These are phyloP conservation scores for Epichloe uncinata DNA, from an alignment of 2,329 filamentous ascomycete species.

Conservation along the genomic window DNA sequence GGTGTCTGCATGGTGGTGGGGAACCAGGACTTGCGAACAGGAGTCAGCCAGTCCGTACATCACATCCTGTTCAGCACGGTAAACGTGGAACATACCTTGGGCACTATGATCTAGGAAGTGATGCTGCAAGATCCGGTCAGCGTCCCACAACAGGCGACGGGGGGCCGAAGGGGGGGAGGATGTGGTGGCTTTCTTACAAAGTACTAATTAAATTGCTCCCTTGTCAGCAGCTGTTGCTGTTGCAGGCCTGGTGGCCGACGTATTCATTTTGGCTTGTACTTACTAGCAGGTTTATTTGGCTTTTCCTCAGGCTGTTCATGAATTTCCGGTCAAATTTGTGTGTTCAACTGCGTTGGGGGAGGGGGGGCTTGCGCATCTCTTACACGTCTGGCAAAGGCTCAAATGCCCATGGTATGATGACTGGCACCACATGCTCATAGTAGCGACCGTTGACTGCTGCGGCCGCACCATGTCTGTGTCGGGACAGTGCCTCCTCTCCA, in stretches of 20 bases:
- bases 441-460: constrained; percentile 19
- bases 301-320: constrained; percentile 29
- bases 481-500: constrained; percentile 1
- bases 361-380: neutral
- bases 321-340: neutral
- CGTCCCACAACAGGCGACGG: neutral
- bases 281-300: constrained; percentile 65
- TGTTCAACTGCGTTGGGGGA: neutral
- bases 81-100: constrained; percentile 26
- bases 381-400: constrained; percentile 33
- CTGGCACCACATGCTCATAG: constrained; percentile 58
- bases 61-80: neutral
- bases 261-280: constrained; percentile 8
- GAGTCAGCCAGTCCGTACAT: constrained; percentile 14
- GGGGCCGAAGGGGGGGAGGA: neutral
- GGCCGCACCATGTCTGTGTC: neutral
- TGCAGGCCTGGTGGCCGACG: neutral
- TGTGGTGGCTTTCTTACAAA: constrained; percentile 25
- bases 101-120: constrained; percentile 71
- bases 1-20: constrained; percentile 38
- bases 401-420: constrained; percentile 37
- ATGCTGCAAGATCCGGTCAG: constrained; percentile 19
- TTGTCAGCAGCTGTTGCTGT: neutral
- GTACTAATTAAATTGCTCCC: constrained; percentile 21
- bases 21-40: constrained; percentile 29